These are phyloP conservation scores for Leccinum discolor DNA, from an alignment of 1,284 basidiomycete genomes.

Conservation along the genomic window DNA sequence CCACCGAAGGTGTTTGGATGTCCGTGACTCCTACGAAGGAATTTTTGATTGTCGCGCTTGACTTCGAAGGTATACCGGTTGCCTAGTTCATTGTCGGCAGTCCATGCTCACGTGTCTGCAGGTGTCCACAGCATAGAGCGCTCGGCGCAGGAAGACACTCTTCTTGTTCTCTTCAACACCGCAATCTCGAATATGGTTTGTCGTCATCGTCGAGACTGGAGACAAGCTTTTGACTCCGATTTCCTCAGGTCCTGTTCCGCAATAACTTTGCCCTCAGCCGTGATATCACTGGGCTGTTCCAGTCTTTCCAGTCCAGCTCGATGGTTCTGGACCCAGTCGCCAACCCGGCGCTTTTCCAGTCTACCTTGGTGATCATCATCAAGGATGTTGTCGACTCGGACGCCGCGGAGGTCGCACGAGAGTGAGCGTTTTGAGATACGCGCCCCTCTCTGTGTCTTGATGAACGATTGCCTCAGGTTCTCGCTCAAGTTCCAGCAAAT, in stretches of 20 bases:
- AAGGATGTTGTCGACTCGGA: conserved; percentile 66
- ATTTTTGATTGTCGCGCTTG: not conserved
- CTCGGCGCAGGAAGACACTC: conserved; percentile 60
- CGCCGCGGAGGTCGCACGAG: conserved; percentile 52
- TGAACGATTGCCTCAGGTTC: conserved; percentile 38
- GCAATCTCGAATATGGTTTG: conserved; percentile 62
- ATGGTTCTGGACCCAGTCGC: conserved; percentile 55
- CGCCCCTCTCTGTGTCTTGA: too few relatives aligned
- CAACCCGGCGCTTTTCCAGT: conserved; percentile 61
- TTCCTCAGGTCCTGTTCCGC: conserved; percentile 55
- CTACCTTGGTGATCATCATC: conserved; percentile 60
- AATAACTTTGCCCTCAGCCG: conserved; percentile 64
- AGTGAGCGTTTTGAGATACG: conserved; percentile 34
- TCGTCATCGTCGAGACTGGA: not conserved
- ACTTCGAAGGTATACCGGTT: too few relatives aligned
- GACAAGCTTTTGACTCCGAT: not conserved
- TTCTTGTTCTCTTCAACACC: conserved; percentile 63
- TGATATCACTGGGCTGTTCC: conserved; percentile 59
- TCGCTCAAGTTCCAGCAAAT: conserved; percentile 54
- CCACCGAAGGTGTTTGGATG: too few relatives aligned
- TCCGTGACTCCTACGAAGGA: too few relatives aligned
- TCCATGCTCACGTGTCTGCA: conserved; percentile 20
- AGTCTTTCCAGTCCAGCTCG: conserved; percentile 65
- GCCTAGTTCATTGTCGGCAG: not conserved
- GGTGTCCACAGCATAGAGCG: conserved; percentile 65